phyloP scores from a whole-genome alignment of 2,329 filamentous ascomycete species.

The Eutypa lata region DNA sequence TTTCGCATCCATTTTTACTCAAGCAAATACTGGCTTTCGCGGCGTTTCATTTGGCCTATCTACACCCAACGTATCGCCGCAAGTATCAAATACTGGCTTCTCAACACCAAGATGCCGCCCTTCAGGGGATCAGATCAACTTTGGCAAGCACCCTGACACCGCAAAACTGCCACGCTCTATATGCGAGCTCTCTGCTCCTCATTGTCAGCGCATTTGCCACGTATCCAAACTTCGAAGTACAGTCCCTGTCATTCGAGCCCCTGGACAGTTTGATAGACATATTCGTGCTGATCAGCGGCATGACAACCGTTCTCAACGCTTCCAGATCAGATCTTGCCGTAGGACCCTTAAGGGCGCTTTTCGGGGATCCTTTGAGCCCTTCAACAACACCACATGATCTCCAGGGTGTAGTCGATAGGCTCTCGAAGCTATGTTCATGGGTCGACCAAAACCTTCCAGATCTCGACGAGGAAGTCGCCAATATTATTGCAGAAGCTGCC shows the following conservation, averaged over 20 bases:
- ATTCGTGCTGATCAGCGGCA: not conserved
- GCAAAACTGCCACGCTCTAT: constrained; percentile 1
- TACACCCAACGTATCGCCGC: not conserved
- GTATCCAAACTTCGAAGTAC: not conserved
- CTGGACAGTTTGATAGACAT: not conserved
- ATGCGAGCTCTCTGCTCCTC: not conserved
- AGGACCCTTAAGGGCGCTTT: not conserved
- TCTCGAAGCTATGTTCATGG: not conserved
- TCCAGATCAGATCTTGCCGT: not conserved
- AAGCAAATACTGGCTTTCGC: constrained; percentile 1
- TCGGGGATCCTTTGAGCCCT: not conserved
- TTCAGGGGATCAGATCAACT: not conserved
- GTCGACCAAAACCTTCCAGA: not conserved
- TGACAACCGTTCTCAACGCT: not conserved
- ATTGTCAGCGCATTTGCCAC: not conserved
- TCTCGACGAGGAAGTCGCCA: not conserved
- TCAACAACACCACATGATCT: not conserved
- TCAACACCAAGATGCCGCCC: not conserved
- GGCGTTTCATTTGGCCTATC: not conserved
- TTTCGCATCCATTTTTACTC: not conserved
- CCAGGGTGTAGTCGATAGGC: not conserved
- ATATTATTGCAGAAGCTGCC: not conserved
- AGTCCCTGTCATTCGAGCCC: not conserved
- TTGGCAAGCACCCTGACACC: not conserved
- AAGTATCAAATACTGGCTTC: not conserved